These are phyloP conservation scores for Ustilago tritici DNA, from an alignment of 1,284 basidiomycete genomes.

Conservation along the genomic window DNA sequence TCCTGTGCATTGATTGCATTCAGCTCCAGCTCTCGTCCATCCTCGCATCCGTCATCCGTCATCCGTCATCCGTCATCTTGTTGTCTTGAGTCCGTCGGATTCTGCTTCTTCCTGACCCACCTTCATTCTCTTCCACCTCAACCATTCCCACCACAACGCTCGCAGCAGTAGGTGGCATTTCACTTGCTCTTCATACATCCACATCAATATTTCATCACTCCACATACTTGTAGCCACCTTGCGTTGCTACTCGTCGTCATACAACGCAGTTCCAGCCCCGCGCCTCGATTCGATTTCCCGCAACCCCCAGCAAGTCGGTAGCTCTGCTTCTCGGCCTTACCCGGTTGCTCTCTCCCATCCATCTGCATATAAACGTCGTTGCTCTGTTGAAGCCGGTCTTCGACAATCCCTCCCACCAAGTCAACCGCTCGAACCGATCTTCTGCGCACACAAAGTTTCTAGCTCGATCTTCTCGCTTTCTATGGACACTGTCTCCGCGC, in stretches of 20 bases:
- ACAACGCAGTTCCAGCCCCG: not conserved
- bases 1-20: not conserved
- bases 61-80: not conserved
- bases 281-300: not conserved
- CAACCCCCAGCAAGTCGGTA: not conserved
- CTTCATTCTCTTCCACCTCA: not conserved
- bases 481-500: no score
- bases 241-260: not conserved
- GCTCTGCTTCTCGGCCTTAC: slow-evolving; percentile 3
- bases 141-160: slow-evolving; percentile 11
- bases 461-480: not conserved
- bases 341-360: not conserved
- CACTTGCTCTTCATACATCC: not conserved
- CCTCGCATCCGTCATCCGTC: no score
- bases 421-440: not conserved
- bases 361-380: slow-evolving; percentile 7
- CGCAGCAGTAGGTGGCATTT: not conserved
- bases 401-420: slow-evolving; percentile 6
- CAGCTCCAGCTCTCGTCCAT: not conserved
- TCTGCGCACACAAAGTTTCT: slow-evolving; percentile 1
- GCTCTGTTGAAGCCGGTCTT: slow-evolving; percentile 36
- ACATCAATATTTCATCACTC: not conserved
- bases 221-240: not conserved
- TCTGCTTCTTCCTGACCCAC: slow-evolving; percentile 1
- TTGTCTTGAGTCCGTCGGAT: slow-evolving; percentile 9